A percentile compares a stretch with the other conserved stretches of the same genome.
phyloP scores from a whole-genome alignment of 352 stramenopile species.

The Phytophthora brassicae region DNA sequence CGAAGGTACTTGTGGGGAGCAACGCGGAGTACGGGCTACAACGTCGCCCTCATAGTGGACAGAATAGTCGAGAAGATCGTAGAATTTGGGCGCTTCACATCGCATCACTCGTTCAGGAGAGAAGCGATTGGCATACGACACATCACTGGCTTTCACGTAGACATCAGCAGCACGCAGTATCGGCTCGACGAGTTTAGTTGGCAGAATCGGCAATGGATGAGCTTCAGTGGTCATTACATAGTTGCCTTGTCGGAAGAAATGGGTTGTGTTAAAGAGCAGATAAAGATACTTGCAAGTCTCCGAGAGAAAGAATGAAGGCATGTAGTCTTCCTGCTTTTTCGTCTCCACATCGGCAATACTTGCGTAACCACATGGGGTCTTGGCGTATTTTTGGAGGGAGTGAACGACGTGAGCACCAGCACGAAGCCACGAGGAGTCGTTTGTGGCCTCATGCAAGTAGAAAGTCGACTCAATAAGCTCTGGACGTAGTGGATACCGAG shows the following conservation, averaged over 20 bases:
- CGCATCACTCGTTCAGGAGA: constrained; percentile 27
- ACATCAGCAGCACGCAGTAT: constrained; percentile 37
- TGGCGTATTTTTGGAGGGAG: constrained; percentile 90
- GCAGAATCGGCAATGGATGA: constrained; percentile 90
- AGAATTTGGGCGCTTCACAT: constrained; percentile 52
- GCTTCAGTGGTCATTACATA: constrained; percentile 98
- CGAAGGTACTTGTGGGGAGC: constrained; percentile 18
- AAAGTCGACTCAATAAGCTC: constrained; percentile 98
- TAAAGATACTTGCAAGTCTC: constrained; percentile 99
- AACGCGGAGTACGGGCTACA: constrained; percentile 46
- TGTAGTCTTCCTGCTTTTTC: constrained; percentile 93
- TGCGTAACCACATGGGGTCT: constrained; percentile 93
- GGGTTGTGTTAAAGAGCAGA: constrained; percentile 93
- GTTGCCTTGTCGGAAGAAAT: constrained; percentile 86
- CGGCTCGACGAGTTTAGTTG: constrained; percentile 43
- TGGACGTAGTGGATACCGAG: constrained; percentile 93
- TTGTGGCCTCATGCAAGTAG: constrained; percentile 93
- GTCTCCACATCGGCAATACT: constrained; percentile 86
- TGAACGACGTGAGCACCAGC: constrained; percentile 81
- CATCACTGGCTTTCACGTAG: constrained; percentile 11
- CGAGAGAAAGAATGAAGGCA: constrained; percentile 99
- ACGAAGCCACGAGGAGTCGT: constrained; percentile 79
- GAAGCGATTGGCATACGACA: constrained; percentile 17
- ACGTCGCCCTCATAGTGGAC: constrained; percentile 58
- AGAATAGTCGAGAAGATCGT: constrained; percentile 56